These are phyloP conservation scores for Croton setiger DNA, from an alignment of 441 rosid genomes.

Conservation along the genomic window DNA sequence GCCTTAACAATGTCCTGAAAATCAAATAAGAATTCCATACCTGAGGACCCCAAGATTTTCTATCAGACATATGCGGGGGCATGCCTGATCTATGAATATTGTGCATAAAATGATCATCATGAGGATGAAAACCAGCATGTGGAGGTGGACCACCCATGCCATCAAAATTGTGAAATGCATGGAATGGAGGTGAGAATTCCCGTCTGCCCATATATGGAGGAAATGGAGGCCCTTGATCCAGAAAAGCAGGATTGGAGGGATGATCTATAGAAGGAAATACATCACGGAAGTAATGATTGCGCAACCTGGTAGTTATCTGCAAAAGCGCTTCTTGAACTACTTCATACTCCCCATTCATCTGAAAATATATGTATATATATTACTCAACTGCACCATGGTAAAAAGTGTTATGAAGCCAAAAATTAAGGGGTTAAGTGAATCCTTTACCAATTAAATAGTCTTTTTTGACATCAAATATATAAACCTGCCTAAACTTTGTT, in stretches of 20 bases:
- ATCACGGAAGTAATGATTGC: conserved; percentile 59
- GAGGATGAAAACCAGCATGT: conserved; percentile 48
- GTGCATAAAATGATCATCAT: conserved; percentile 54
- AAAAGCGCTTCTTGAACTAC: conserved; percentile 68
- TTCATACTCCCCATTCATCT: conserved; percentile 69
- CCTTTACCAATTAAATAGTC: background rate
- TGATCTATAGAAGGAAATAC: conserved; percentile 46
- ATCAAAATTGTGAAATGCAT: conserved; percentile 47
- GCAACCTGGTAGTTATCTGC: conserved; percentile 66
- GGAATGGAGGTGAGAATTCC: conserved; percentile 66
- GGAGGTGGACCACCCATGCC: conserved; percentile 52
- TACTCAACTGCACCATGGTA: background rate
- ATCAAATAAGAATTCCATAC: conserved; percentile 30
- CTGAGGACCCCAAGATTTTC: conserved; percentile 71
- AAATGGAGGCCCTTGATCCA: conserved; percentile 55
- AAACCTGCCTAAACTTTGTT: background rate
- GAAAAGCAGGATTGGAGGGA: conserved; percentile 46
- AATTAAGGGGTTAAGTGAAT: background rate
- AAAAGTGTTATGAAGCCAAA: background rate
- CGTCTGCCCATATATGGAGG: conserved; percentile 59
- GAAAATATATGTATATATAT: conserved; percentile 2
- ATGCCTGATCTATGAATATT: conserved; percentile 45
- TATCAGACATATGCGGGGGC: conserved; percentile 49
- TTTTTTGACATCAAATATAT: background rate
- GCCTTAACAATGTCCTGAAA: background rate